Evolutionary conservation across 139 green algal genomes (phyloP).

Genomic region (Asterochloris erici): DNA sequence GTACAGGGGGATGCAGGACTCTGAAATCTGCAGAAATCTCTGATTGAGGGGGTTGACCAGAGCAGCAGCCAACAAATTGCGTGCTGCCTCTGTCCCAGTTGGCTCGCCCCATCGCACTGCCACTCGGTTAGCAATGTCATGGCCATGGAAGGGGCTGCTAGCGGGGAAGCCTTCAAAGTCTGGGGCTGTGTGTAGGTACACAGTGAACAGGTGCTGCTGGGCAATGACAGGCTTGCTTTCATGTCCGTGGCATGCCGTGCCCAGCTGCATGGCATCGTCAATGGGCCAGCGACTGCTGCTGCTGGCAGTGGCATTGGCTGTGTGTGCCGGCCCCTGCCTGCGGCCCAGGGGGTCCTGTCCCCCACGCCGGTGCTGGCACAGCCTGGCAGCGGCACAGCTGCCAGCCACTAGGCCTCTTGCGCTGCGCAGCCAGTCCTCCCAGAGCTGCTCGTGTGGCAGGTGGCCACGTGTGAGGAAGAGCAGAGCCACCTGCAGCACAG

Average conservation of each 20-base stretch:
- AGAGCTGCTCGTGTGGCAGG: slow-evolving; percentile 34
- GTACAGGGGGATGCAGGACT: slow-evolving; percentile 36
- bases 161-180: slow-evolving; percentile 3
- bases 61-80: slow-evolving; percentile 24
- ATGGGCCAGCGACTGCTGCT: neutral
- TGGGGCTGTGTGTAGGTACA: slow-evolving; percentile 14
- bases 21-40: slow-evolving; percentile 35
- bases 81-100: slow-evolving; percentile 18
- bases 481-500: slow-evolving; percentile 23
- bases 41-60: slow-evolving; percentile 33
- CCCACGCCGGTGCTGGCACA: neutral
- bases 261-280: neutral
- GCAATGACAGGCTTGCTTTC: neutral
- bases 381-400: neutral
- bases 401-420: slow-evolving; percentile 9
- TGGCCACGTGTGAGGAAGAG: slow-evolving; percentile 37
- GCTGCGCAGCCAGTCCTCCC: slow-evolving; percentile 15
- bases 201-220: slow-evolving; percentile 14
- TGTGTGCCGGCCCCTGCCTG: neutral
- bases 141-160: neutral
- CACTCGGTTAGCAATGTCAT: neutral
- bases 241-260: slow-evolving; percentile 5
- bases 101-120: slow-evolving; percentile 4
- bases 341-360: neutral
- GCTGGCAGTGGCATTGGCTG: neutral